Base-by-base conservation (phyloP, 345 rosid genomes). In the Pelargonium nanum region DNA sequence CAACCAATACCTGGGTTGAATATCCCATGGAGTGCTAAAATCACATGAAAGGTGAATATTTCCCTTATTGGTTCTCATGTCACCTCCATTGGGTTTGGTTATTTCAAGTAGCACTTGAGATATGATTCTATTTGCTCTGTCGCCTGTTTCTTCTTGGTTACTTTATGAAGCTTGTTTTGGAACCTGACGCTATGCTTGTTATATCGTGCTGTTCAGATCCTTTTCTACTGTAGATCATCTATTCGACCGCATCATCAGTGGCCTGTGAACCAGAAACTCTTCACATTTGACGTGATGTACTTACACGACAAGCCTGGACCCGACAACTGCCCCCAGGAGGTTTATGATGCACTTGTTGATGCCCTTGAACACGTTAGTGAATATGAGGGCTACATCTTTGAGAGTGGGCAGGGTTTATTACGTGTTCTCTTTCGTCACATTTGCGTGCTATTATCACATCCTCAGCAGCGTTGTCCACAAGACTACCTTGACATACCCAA, bases 221-320 rank as follows among this genome's bases (percentile, higher is more conserved):
- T 70, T 56, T 26, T 69, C 30, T 92, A 92, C 81, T 89, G 93
- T 77, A 83, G 96, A 75, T 92, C 96, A 65, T 87, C 95, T 2
- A 55, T 72, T 40, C 72, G 65, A 60, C 96, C 98, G 56, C 85
- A 76, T 8, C 83, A 85, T 62, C 86, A 83, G 19, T 88, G 92
- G 95, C 84, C 86, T 2, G 51, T 72, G 21, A 84, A 75, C 82
- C 91, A 83, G 75, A 89, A 85, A 71, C 76, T 73, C 63, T 89
- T 92, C 85, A 87, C 95, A 6, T 58, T 92, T 50, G 98, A 92
- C 76, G 97, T 92, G 67, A 77, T 92, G 78, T 89, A 92, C 75
- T 84, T 92, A 58, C 97, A 92, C 2, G 88, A 89, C 71, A 92
- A 89, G 75, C 97, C 98, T 34, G 78, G 87, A 26, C 89, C 84